These are phyloP conservation scores for Capsella bursapastoris DNA, from an alignment of 345 rosid species.

Conservation along the genomic window DNA sequence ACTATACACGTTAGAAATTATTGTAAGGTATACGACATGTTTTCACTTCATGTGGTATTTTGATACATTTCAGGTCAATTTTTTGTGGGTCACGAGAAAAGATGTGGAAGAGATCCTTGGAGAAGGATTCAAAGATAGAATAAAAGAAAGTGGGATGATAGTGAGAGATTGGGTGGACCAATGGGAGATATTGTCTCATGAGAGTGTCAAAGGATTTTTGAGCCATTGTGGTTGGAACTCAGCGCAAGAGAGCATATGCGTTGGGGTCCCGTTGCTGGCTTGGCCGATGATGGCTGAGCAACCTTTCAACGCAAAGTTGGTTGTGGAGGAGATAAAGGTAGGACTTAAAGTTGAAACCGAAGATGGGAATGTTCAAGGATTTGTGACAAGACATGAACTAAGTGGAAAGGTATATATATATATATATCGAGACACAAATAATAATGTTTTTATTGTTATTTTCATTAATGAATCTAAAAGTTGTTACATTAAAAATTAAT, in stretches of 20 bases:
- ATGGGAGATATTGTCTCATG: conserved; percentile 59
- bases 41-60: not conserved
- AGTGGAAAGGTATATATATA: conserved; percentile 39
- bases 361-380: conserved; percentile 51
- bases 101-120: conserved; percentile 45
- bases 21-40: not conserved
- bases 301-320: conserved; percentile 63
- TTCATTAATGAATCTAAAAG: not conserved
- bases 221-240: conserved; percentile 97
- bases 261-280: conserved; percentile 74
- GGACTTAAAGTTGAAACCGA: conserved; percentile 52
- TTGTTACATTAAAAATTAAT: not conserved
- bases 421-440: not conserved
- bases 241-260: conserved; percentile 65
- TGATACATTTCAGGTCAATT: conserved; percentile 39
- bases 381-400: conserved; percentile 55
- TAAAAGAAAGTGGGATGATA: conserved; percentile 57
- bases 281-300: conserved; percentile 91
- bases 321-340: conserved; percentile 68
- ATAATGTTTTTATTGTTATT: not conserved
- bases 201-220: conserved; percentile 62
- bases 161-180: conserved; percentile 80
- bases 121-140: conserved; percentile 55
- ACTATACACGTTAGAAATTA: not conserved
- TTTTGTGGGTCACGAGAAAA: conserved; percentile 69